A percentile compares a stretch with the other conserved stretches of the same genome.
These are phyloP conservation scores for Clonostachys rhizophaga DNA, from an alignment of 2,329 filamentous ascomycete genomes.

Conservation along the genomic window DNA sequence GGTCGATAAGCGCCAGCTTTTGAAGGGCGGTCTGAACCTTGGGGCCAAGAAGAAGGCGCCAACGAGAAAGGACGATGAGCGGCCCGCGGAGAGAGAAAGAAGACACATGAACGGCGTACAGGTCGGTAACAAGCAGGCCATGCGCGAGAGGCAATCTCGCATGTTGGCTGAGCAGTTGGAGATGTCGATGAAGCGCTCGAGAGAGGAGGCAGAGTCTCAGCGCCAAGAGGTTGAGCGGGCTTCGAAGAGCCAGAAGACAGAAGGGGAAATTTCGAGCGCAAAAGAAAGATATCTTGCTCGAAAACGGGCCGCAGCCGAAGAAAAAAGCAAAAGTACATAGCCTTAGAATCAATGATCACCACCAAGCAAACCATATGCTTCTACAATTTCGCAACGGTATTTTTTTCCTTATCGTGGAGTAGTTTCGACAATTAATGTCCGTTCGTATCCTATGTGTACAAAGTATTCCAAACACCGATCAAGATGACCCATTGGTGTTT, in stretches of 20 bases:
- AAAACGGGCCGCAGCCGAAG: constrained; percentile 70
- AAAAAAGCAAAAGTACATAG: constrained; percentile 36
- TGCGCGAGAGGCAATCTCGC: constrained; percentile 70
- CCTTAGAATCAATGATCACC: not conserved
- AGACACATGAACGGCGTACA: constrained; percentile 33
- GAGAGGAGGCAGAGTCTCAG: constrained; percentile 65
- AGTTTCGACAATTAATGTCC: no score
- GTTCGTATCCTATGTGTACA: no score
- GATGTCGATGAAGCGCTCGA: constrained; percentile 64
- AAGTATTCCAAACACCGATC: no score
- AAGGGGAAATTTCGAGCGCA: constrained; percentile 69
- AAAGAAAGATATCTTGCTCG: constrained; percentile 76
- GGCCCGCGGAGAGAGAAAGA: constrained; percentile 20
- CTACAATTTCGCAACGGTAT: no score
- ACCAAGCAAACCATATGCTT: no score
- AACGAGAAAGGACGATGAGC: constrained; percentile 12
- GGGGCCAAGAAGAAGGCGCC: constrained; percentile 46
- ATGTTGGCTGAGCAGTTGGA: constrained; percentile 79
- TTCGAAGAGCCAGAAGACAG: constrained; percentile 74
- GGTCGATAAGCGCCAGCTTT: constrained; percentile 77
- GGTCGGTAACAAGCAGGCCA: constrained; percentile 54
- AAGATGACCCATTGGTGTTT: no score
- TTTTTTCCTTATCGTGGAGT: no score
- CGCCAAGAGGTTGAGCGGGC: constrained; percentile 57
- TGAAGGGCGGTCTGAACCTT: constrained; percentile 72